A percentile compares a stretch with the other conserved stretches of the same genome.
Evolutionary conservation across 768 basidiomycete genomes (phyloP).

Genomic region (Tubosaeta sp.): DNA sequence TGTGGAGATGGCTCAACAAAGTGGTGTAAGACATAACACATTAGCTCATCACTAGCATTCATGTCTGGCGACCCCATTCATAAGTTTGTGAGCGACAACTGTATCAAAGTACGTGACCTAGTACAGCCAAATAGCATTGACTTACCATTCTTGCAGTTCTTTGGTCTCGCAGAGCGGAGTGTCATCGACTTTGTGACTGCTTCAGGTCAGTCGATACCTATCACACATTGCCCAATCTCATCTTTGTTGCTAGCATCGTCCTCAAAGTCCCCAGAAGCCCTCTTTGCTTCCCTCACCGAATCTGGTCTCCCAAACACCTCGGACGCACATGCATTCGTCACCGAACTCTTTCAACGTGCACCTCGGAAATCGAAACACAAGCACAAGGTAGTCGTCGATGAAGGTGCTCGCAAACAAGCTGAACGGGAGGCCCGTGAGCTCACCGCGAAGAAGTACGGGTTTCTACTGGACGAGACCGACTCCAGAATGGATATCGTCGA

Average conservation of each 20-base stretch:
- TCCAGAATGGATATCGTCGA: conserved; percentile 39
- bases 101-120: conserved; percentile 49
- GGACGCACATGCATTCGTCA: conserved; percentile 75
- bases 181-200: conserved; percentile 87
- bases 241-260: conserved; percentile 50
- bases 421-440: conserved; percentile 73
- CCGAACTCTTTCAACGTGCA: conserved; percentile 68
- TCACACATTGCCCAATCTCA: background rate
- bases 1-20: conserved; percentile 25
- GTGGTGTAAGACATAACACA: conserved; percentile 20
- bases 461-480: conserved; percentile 85
- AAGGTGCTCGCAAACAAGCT: conserved; percentile 54
- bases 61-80: conserved; percentile 61
- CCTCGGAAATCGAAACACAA: conserved; percentile 79
- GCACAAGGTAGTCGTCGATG: conserved; percentile 37
- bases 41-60: conserved; percentile 3
- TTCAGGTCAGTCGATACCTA: conserved; percentile 51
- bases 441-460: conserved; percentile 68
- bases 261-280: conserved; percentile 72
- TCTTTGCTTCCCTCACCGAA: conserved; percentile 70
- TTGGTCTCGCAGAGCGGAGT: conserved; percentile 78
- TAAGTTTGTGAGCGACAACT: conserved; percentile 76
- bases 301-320: conserved; percentile 80
- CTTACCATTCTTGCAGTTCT: conserved; percentile 46
- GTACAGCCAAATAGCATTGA: background rate